Percentiles rank a stretch among this genome's conserved stretches.
Conservation (phyloP, 176 grass and related monocot genomes). For the Triticum monococcum region DNA sequence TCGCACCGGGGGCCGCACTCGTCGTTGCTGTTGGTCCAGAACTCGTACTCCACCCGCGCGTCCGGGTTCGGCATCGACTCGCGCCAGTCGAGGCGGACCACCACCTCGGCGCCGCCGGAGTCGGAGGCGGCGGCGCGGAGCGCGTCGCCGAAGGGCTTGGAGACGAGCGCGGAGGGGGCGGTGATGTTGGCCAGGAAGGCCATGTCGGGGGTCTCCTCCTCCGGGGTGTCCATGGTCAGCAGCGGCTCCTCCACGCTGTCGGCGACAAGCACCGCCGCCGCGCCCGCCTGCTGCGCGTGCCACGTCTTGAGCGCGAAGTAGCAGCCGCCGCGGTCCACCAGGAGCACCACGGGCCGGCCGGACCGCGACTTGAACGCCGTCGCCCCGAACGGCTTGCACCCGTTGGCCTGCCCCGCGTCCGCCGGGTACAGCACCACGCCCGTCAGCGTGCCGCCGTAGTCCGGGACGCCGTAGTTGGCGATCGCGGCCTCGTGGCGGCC, state of each 20-base stretch:
- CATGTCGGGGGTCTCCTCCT: conserved; percentile 53
- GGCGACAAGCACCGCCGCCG: conserved; percentile 78
- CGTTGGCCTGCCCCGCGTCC: conserved; percentile 27
- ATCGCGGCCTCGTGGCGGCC: conserved; percentile 69
- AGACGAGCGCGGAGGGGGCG: conserved; percentile 70
- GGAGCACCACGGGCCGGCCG: conserved; percentile 65
- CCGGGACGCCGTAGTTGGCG: conserved; percentile 89
- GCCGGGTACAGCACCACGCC: conserved; percentile 74
- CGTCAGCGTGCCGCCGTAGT: conserved; percentile 76
- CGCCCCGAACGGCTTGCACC: conserved; percentile 45
- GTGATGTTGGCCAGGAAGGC: conserved; percentile 71
- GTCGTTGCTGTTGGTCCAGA: conserved; percentile 99
- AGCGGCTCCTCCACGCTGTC: conserved; percentile 73
- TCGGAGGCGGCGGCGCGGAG: conserved; percentile 44
- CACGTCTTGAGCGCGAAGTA: conserved; percentile 96
- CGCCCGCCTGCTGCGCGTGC: conserved; percentile 78
- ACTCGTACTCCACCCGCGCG: conserved; percentile 90
- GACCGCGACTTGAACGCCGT: conserved; percentile 50
- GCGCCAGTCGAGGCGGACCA: conserved; percentile 81
- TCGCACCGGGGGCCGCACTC: conserved; percentile 77
- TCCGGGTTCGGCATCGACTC: conserved; percentile 97
- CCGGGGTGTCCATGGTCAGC: conserved; percentile 83
- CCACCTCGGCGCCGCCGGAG: conserved; percentile 28
- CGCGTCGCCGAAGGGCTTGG: conserved; percentile 40
- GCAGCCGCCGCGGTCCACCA: conserved; percentile 91